Conservation (phyloP, 208 protist genomes). For the Trypanosoma vivax region DNA sequence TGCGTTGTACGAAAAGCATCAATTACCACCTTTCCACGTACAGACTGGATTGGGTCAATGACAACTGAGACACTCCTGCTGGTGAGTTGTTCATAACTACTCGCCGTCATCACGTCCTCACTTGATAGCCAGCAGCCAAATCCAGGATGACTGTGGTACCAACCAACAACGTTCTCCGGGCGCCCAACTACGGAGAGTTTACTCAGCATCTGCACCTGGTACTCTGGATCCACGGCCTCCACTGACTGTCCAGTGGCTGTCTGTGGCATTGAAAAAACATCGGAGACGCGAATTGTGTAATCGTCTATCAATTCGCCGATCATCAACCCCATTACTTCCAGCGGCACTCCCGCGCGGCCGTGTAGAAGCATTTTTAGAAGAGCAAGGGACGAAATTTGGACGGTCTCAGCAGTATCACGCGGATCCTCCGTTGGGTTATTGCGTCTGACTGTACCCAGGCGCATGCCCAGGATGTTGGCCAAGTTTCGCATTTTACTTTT, state of each 20-base stretch:
- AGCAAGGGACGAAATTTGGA: slow-evolving; percentile 99
- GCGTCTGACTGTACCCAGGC: not conserved
- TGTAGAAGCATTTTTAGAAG: slow-evolving; percentile 99
- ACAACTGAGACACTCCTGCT: slow-evolving; percentile 99
- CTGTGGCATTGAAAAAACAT: slow-evolving; percentile 99
- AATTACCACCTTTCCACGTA: slow-evolving; percentile 99
- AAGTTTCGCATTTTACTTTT: slow-evolving; percentile 11
- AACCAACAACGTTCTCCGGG: slow-evolving; percentile 99
- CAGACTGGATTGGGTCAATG: slow-evolving; percentile 99
- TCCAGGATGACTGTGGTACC: slow-evolving; percentile 99
- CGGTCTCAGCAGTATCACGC: slow-evolving; percentile 97
- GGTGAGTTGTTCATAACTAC: slow-evolving; percentile 97
- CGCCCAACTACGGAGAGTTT: slow-evolving; percentile 98
- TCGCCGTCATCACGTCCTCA: slow-evolving; percentile 99
- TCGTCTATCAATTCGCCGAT: slow-evolving; percentile 99
- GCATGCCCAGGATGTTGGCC: slow-evolving; percentile 9
- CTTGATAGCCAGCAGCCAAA: slow-evolving; percentile 99
- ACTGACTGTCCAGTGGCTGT: slow-evolving; percentile 98
- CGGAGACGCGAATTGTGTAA: slow-evolving; percentile 98
- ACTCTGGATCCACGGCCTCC: slow-evolving; percentile 99
- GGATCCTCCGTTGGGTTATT: slow-evolving; percentile 40
- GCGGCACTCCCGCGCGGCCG: slow-evolving; percentile 98
- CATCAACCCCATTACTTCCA: slow-evolving; percentile 99
- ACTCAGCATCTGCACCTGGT: slow-evolving; percentile 99
- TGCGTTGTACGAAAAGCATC: slow-evolving; percentile 98